A percentile compares a stretch with the other conserved stretches of the same genome.
These are phyloP conservation scores for Quercus variabilis DNA, from an alignment of 306 rosid genomes.

Conservation along the genomic window DNA sequence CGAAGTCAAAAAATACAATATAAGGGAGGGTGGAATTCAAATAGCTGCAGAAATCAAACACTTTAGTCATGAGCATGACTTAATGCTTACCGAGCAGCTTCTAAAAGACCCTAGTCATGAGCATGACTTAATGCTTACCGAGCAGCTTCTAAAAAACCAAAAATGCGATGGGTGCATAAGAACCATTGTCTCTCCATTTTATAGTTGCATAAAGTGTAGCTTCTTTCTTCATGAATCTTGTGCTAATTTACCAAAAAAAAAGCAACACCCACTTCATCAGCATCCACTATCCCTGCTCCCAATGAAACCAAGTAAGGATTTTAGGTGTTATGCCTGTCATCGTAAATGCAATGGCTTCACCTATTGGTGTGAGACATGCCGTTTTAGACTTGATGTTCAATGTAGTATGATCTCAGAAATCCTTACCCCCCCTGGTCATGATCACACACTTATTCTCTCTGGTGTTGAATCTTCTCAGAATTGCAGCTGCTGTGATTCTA, in stretches of 20 bases:
- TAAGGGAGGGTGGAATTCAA: neutral
- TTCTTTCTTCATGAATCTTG: neutral
- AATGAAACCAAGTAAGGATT: too few species aligned
- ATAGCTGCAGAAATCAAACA: neutral
- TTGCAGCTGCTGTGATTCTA: neutral
- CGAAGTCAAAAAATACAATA: neutral
- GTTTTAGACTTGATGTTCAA: neutral
- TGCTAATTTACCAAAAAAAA: neutral
- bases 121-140: neutral
- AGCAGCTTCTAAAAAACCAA: neutral
- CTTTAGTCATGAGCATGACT: neutral
- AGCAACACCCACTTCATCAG: neutral
- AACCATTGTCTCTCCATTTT: neutral
- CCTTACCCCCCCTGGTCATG: neutral
- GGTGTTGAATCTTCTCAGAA: accelerated
- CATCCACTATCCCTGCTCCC: neutral
- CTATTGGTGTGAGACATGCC: neutral
- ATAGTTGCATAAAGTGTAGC: neutral
- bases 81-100: neutral
- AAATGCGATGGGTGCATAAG: neutral
- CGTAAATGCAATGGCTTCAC: accelerated
- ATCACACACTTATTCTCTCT: neutral
- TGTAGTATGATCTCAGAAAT: neutral
- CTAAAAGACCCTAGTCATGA: neutral
- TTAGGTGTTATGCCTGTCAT: neutral